A percentile compares a stretch with the other conserved stretches of the same genome.
Evolutionary conservation across 805 yeast genomes (phyloP).

Genomic region (Ogataea polymorpha): DNA sequence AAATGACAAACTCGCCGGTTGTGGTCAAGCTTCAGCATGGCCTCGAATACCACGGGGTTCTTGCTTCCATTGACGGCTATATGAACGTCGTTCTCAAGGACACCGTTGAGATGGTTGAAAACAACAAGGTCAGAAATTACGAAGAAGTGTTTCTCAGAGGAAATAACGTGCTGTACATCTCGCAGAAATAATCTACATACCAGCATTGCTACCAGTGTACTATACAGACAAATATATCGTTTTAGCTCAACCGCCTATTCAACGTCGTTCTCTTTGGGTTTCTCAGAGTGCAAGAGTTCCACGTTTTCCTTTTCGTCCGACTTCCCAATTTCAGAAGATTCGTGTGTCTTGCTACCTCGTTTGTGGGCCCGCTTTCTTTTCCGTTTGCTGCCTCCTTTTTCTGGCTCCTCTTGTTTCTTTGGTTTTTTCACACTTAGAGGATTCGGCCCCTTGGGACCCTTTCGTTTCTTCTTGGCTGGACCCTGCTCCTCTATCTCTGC

Average conservation of each 20-base stretch:
- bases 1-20: conserved; percentile 76
- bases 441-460: conserved; percentile 80
- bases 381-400: conserved; percentile 4
- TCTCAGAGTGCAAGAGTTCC: neutral
- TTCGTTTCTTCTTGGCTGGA: conserved; percentile 44
- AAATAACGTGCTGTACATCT: conserved; percentile 64
- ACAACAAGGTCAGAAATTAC: conserved; percentile 45
- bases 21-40: conserved; percentile 85
- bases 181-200: conserved; percentile 16
- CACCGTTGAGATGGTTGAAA: conserved; percentile 63
- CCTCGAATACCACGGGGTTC: conserved; percentile 69
- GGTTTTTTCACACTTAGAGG: conserved; percentile 87
- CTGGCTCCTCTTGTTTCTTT: conserved; percentile 33
- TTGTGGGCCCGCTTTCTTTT: conserved; percentile 24
- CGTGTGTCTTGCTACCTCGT: conserved; percentile 7
- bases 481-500: conserved; percentile 15
- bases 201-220: neutral
- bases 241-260: neutral
- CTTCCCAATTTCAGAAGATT: neutral
- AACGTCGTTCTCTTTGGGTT: conserved; percentile 1
- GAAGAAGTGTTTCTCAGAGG: conserved; percentile 88
- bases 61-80: conserved; percentile 86
- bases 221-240: neutral
- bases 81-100: conserved; percentile 90
- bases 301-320: neutral